Evolutionary conservation across 306 rosid genomes (phyloP), one percentile per base, ranked within the genome.

Genomic region (Rubus parviflorus): DNA sequence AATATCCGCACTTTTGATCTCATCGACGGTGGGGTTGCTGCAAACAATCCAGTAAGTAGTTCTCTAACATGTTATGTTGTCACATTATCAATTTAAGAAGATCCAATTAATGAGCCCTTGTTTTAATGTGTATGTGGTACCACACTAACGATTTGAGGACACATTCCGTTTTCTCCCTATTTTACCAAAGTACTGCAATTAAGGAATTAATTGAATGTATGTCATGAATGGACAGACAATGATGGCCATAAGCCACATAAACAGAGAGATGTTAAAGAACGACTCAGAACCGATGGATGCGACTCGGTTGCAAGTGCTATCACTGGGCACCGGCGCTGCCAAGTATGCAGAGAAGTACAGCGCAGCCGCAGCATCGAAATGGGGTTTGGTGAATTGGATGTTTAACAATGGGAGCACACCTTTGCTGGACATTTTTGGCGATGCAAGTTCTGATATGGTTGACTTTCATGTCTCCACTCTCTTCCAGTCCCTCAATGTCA

Each of bases 381-480:
- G 90, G 90, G 85, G 90, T 25, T 15, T 47, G 66, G 0, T 80
- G 11, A 63, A 47, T 72, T 87, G 90, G 90, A 30, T 87, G 17
- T 72, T 11, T 42, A 13, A 76, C 20, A 30, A 58, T 49, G 78
- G 85, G n/a, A 75, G 76, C 52, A 80, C 79, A 16, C 90, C 90
- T 6, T 58, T 87, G 48, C 40, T 87, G 3, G 88, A 84, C 41
- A 37, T 87, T 17, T 80, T 57, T 23, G 25, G 16, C 0, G 87
- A 87, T 23, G 86, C 88, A 8, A 87, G 83, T 53, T 72, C 85
- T 7, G 88, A 87, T 56, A 64, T 87, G 56, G 90, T 84, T 22
- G 90, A 87, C 38, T 37, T 80, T 23, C 85, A 87, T 19, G 81
- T 82, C 11, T 82, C 85, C 47, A 61, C 88, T 19, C 78, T 87